Base-by-base conservation (phyloP, 805 yeast species). In the Candida nitratophila region DNA sequence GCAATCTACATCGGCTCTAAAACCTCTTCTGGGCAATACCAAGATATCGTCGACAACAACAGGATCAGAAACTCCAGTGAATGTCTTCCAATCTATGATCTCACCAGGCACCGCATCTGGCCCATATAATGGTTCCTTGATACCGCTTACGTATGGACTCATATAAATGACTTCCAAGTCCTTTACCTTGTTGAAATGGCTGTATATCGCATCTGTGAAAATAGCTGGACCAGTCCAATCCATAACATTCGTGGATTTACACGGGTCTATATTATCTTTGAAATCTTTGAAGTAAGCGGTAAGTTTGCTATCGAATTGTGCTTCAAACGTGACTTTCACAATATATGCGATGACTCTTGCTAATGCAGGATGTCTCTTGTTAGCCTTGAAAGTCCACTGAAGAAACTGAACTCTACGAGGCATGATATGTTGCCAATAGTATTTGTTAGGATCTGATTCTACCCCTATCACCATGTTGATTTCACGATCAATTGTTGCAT, bases 321-420 rank as follows among this genome's bases (percentile, higher is more conserved):
- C 55, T 19, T 66, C 57, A 38, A 71, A 55, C 3, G 79, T 72
- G 32, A 55, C 51, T 35, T 70, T 73, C 1, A 74, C 73, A 44
- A 77, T 74, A 34, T 59, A 61, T 9, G 75, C 66, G 33, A 77
- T 71, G 34, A 74, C 51, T 45, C 68, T 71, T n/a, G 78, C 68
- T 48, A 74, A 64, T 8, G 74, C 57, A 1, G 81, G 82, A 56
- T 77, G 83, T n/a, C 77, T 74, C 10, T 73, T 75, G 49, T 71
- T 74, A 20, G 76, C 66, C 53, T 75, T 78, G 40, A 77, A 57
- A 3, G 76, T 70, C 66, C 77, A 77, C 53, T 76, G 79, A 34
- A 75, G 70, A 47, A 76, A 65, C 50, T 76, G 81, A 27, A 75
- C 59, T 47, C 81, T 60, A 41, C 76, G 53, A 14, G 65, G 65